These are phyloP conservation scores for Diplocarpon mali DNA, from an alignment of 2,329 filamentous ascomycete genomes.

Conservation along the genomic window DNA sequence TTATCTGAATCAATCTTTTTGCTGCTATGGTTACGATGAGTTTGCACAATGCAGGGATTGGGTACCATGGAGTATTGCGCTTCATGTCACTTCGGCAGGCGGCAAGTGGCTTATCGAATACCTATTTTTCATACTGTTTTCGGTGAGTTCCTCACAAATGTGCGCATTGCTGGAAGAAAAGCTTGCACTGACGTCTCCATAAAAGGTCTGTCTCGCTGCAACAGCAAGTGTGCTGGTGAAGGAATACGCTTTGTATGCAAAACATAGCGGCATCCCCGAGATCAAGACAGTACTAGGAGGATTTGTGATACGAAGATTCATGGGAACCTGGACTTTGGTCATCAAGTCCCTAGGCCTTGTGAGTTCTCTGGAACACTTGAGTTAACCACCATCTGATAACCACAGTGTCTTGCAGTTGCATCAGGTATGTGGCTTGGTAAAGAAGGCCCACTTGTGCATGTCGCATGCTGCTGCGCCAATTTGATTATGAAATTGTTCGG, in stretches of 20 bases:
- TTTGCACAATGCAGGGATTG: conserved; percentile 75
- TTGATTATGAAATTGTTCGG: conserved; percentile 84
- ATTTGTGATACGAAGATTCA: conserved; percentile 80
- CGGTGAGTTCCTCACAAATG: conserved; percentile 41
- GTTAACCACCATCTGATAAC: conserved; percentile 19
- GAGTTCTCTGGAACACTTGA: conserved; percentile 24
- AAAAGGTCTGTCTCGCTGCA: conserved; percentile 63
- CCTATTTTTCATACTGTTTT: conserved; percentile 74
- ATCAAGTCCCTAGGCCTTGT: conserved; percentile 86
- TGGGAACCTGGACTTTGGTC: conserved; percentile 78
- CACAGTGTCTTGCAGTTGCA: conserved; percentile 74
- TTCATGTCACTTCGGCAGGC: conserved; percentile 53
- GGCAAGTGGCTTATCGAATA: conserved; percentile 81
- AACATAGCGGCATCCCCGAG: conserved; percentile 92
- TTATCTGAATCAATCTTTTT: conserved; percentile 85
- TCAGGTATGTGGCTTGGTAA: conserved; percentile 96
- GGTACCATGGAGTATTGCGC: conserved; percentile 70
- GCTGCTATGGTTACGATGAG: conserved; percentile 84
- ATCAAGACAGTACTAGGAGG: conserved; percentile 94
- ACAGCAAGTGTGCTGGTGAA: conserved; percentile 70
- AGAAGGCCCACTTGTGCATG: conserved; percentile 89
- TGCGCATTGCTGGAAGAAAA: background rate
- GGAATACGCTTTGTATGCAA: conserved; percentile 77
- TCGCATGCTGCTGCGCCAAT: conserved; percentile 93
- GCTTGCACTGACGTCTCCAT: no score